Conservation (phyloP, 768 basidiomycete genomes). For the Lentinula sp. region DNA sequence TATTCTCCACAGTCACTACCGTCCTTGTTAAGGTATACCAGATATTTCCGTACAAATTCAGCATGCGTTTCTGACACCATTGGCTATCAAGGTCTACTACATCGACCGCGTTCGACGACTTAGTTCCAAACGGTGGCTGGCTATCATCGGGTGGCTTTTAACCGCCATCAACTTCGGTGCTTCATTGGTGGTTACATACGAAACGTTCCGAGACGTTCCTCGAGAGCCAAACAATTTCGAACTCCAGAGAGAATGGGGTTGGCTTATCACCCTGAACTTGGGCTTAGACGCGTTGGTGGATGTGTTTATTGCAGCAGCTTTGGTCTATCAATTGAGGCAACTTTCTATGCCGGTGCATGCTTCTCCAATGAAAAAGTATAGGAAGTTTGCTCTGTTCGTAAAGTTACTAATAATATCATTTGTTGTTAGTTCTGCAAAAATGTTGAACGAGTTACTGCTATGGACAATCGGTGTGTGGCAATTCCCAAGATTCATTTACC, state of each 20-base stretch:
- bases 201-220: constrained; percentile 17
- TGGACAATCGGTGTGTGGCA: constrained; percentile 19
- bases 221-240: constrained; percentile 15
- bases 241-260: constrained; percentile 14
- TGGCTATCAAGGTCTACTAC: constrained; percentile 15
- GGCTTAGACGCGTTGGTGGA: constrained; percentile 17
- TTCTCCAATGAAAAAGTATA: constrained; percentile 7
- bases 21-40: background rate
- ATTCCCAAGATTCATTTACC: background rate
- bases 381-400: background rate
- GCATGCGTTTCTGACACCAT: background rate
- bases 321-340: constrained; percentile 16
- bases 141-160: constrained; percentile 12
- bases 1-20: background rate
- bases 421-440: constrained; percentile 10
- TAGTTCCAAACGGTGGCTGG: constrained; percentile 10
- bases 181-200: constrained; percentile 13
- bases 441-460: constrained; percentile 17
- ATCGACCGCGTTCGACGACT: constrained; percentile 18
- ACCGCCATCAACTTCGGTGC: constrained; percentile 13
- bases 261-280: constrained; percentile 19
- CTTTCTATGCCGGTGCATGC: background rate
- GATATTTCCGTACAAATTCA: background rate
- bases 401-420: background rate
- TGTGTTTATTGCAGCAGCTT: constrained; percentile 15